Evolutionary conservation across 2,329 filamentous ascomycete genomes (phyloP).

Genomic region (Didymella glomerata): DNA sequence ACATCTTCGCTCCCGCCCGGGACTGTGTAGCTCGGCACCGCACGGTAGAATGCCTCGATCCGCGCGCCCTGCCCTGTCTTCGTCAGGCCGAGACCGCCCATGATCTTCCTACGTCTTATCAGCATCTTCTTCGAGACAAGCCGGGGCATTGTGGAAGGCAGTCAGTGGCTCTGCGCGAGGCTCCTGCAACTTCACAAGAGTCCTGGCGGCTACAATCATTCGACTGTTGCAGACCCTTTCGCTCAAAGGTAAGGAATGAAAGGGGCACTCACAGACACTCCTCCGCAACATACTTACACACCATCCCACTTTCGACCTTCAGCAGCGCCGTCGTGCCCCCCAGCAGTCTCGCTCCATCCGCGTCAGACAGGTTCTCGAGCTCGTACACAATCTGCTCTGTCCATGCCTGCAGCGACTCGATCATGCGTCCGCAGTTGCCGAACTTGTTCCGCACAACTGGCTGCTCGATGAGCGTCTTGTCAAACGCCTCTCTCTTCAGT

Average conservation of each 20-base stretch:
- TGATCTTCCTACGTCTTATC: constrained; percentile 12
- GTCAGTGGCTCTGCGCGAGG: too few relatives aligned
- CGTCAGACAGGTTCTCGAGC: constrained; percentile 32
- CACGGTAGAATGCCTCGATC: constrained; percentile 40
- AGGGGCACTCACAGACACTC: constrained; percentile 39
- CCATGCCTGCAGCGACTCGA: constrained; percentile 42
- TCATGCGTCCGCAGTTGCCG: constrained; percentile 41
- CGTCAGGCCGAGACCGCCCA: constrained; percentile 32
- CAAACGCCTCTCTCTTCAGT: constrained; percentile 44
- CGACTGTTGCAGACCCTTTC: too few relatives aligned
- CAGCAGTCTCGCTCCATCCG: constrained; percentile 31
- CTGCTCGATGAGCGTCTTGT: constrained; percentile 44
- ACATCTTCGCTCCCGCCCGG: constrained; percentile 43
- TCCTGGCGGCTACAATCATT: too few relatives aligned
- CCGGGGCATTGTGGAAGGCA: too few relatives aligned
- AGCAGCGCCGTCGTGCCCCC: constrained; percentile 38
- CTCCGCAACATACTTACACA: constrained; percentile 39
- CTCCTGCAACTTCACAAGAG: too few relatives aligned
- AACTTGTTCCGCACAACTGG: constrained; percentile 46
- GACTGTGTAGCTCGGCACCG: constrained; percentile 35
- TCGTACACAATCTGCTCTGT: constrained; percentile 43
- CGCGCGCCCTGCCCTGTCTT: constrained; percentile 40
- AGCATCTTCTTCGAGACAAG: too few relatives aligned
- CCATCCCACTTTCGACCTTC: constrained; percentile 38
- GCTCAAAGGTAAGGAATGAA: neutral